Evolutionary conservation across 305 asterid genomes (phyloP).

Genomic region (Solanum aculeatissimum): DNA sequence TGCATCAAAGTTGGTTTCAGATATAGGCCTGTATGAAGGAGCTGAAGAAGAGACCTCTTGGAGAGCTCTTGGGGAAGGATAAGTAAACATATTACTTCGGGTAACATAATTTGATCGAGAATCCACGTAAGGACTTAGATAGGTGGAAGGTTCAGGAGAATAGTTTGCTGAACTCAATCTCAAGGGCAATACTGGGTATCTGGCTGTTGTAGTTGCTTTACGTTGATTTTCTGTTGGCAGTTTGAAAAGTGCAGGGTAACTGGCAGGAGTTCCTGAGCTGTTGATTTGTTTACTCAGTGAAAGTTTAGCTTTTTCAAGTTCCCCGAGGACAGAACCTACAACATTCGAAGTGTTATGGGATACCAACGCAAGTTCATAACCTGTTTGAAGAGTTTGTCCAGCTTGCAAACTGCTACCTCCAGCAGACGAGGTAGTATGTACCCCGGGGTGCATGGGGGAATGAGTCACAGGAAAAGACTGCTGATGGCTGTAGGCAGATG

Average conservation of each 20-base stretch:
- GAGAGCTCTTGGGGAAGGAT: constrained; percentile 11
- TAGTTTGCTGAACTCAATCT: constrained; percentile 11
- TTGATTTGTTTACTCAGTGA: constrained; percentile 46
- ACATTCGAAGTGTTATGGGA: constrained; percentile 23
- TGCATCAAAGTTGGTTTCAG: constrained; percentile 23
- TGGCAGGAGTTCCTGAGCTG: constrained; percentile 27
- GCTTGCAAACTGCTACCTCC: not conserved
- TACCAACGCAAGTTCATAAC: constrained; percentile 34
- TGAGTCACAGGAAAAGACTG: not conserved
- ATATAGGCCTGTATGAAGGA: constrained; percentile 15
- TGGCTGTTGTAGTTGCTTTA: constrained; percentile 17
- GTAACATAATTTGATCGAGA: constrained; percentile 15
- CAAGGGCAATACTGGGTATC: not conserved
- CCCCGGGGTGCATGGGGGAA: not conserved
- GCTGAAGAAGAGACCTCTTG: constrained; percentile 10
- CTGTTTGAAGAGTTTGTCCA: constrained; percentile 11
- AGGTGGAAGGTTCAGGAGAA: constrained; percentile 11
- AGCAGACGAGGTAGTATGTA: constrained; percentile 1
- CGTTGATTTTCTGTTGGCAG: constrained; percentile 46
- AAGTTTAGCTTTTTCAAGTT: constrained; percentile 52
- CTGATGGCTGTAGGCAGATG: not conserved
- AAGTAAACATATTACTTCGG: constrained; percentile 6
- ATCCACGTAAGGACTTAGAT: constrained; percentile 19
- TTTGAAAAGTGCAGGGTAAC: constrained; percentile 24
- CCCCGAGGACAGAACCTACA: constrained; percentile 50